Evolutionary conservation across 148 eudicot genomes (phyloP).

Genomic region (Rhododendron simsii): DNA sequence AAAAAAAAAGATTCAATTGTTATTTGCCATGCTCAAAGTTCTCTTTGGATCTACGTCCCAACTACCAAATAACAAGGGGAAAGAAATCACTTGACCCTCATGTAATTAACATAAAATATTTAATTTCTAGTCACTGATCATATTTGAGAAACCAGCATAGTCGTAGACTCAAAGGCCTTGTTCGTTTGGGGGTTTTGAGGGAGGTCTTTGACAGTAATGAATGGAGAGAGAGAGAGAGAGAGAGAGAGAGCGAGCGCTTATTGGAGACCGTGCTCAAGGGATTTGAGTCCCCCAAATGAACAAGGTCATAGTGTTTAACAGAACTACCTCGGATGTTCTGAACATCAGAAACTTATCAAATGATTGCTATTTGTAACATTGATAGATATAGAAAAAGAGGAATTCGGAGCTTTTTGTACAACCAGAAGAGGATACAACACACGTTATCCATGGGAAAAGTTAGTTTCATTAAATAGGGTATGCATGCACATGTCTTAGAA

Average conservation of each 20-base stretch:
- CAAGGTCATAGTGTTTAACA: background rate
- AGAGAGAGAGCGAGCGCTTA: too few relatives aligned
- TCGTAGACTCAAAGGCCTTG: background rate
- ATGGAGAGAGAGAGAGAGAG: too few relatives aligned
- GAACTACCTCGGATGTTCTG: background rate
- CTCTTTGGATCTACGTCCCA: background rate
- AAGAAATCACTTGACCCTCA: background rate
- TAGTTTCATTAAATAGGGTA: background rate
- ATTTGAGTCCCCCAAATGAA: too few relatives aligned
- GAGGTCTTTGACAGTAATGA: too few relatives aligned
- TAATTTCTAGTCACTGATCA: background rate
- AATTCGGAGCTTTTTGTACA: background rate
- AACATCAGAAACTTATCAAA: background rate
- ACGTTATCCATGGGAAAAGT: background rate
- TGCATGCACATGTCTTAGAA: background rate
- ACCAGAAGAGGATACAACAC: background rate
- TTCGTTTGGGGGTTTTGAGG: too few relatives aligned
- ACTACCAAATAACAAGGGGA: background rate
- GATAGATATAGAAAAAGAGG: background rate
- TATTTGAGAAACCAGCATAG: background rate
- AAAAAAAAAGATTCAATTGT: background rate
- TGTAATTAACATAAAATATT: background rate
- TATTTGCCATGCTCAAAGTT: background rate
- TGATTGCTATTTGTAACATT: background rate
- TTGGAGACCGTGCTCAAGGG: too few relatives aligned